Conservation (phyloP, 306 rosid species). For the Morella rubra region DNA sequence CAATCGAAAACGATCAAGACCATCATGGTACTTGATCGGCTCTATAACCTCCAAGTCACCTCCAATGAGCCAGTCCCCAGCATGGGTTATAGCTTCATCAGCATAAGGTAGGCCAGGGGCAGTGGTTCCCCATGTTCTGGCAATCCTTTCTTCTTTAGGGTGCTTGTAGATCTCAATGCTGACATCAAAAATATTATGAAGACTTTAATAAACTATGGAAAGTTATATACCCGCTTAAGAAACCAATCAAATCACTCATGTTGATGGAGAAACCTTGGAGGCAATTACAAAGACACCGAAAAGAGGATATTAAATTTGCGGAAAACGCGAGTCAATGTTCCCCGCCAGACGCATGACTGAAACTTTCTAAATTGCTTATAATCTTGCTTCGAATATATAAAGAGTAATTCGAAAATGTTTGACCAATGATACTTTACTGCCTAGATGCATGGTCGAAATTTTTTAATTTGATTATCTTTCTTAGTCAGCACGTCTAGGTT, state of each 20-base stretch:
- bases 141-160: slow-evolving; percentile 90
- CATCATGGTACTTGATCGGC: slow-evolving; percentile 80
- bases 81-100: slow-evolving; percentile 72
- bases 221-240: too few relatives aligned
- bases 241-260: not conserved
- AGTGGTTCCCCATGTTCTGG: slow-evolving; percentile 95
- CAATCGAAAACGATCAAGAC: slow-evolving; percentile 87
- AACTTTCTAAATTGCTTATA: not conserved
- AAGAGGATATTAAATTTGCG: not conserved
- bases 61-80: slow-evolving; percentile 96
- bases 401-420: not conserved
- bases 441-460: slow-evolving; percentile 11
- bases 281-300: not conserved
- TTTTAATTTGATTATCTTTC: not conserved
- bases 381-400: not conserved
- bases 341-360: not conserved
- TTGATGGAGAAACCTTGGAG: not conserved
- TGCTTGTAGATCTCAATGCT: slow-evolving; percentile 97
- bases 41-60: slow-evolving; percentile 95
- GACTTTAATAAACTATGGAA: too few relatives aligned
- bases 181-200: slow-evolving; percentile 15
- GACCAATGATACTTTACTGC: slow-evolving; percentile 16
- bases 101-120: slow-evolving; percentile 90
- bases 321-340: not conserved
- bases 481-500: slow-evolving; percentile 14